Percentiles rank a stretch among this genome's conserved stretches.
Conservation (phyloP, 768 basidiomycete species). For the Boletus rubescentipes region DNA sequence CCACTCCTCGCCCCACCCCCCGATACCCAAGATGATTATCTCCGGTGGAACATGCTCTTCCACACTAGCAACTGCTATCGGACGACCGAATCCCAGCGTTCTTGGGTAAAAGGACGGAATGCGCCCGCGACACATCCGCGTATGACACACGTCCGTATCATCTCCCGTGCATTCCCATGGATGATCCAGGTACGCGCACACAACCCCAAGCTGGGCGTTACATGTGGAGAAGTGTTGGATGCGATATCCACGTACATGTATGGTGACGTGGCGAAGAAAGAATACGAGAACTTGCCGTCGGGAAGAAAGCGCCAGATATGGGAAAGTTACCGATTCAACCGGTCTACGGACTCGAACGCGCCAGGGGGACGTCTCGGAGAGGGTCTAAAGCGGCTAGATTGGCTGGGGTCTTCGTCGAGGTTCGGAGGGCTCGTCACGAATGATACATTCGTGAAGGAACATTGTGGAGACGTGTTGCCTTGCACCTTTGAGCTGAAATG, state of each 20-base stretch:
- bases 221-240: slow-evolving; percentile 67
- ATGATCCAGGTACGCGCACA: slow-evolving; percentile 47
- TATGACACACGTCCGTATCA: slow-evolving; percentile 47
- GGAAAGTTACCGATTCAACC: slow-evolving; percentile 61
- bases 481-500: slow-evolving; percentile 63
- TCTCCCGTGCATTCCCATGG: slow-evolving; percentile 58
- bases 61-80: slow-evolving; percentile 57
- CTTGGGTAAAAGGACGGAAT: slow-evolving; percentile 66
- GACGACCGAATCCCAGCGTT: slow-evolving; percentile 58
- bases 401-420: slow-evolving; percentile 54
- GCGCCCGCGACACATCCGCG: slow-evolving; percentile 69
- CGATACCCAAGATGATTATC: slow-evolving; percentile 43
- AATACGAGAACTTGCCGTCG: slow-evolving; percentile 45
- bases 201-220: slow-evolving; percentile 51
- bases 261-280: slow-evolving; percentile 47
- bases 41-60: slow-evolving; percentile 79
- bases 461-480: slow-evolving; percentile 50
- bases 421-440: slow-evolving; percentile 61
- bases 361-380: slow-evolving; percentile 68
- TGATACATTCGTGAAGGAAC: slow-evolving; percentile 41
- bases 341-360: slow-evolving; percentile 59
- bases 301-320: slow-evolving; percentile 43
- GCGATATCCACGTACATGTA: slow-evolving; percentile 51
- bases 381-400: slow-evolving; percentile 67
- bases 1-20: slow-evolving; percentile 56